These are phyloP conservation scores for Groenewaldozyma sp. DNA, from an alignment of 1,139 yeast genomes.

Conservation along the genomic window DNA sequence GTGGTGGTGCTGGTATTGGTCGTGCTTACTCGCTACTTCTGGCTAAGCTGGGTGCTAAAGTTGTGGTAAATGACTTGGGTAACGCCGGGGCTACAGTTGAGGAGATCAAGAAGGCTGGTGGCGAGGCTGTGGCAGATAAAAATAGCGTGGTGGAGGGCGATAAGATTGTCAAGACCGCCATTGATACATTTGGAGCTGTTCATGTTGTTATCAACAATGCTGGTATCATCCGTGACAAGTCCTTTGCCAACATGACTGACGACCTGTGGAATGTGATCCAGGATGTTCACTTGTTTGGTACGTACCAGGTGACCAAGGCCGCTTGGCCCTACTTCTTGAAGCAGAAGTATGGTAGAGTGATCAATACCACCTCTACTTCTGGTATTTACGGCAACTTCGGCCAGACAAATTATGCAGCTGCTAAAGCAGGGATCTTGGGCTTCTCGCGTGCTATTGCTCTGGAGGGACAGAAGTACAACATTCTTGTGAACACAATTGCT, in stretches of 20 bases:
- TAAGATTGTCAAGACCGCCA: constrained; percentile 68
- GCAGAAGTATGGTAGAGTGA: constrained; percentile 72
- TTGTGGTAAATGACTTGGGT: constrained; percentile 85
- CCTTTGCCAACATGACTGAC: constrained; percentile 76
- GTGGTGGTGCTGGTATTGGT: constrained; percentile 95
- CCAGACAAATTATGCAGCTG: constrained; percentile 92
- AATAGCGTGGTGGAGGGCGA: constrained; percentile 75
- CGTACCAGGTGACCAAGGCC: constrained; percentile 73
- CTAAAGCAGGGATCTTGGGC: constrained; percentile 84
- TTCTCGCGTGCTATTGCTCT: constrained; percentile 77
- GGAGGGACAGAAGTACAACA: constrained; percentile 77
- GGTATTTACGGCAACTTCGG: constrained; percentile 98
- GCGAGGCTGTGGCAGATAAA: constrained; percentile 78
- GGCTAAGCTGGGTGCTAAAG: constrained; percentile 91
- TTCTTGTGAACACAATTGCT: constrained; percentile 75
- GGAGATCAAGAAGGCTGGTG: constrained; percentile 70
- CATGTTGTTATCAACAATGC: constrained; percentile 89
- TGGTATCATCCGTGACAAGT: constrained; percentile 86
- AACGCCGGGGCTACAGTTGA: constrained; percentile 61
- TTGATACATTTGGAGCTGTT: constrained; percentile 70
- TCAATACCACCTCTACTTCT: constrained; percentile 89
- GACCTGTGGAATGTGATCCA: constrained; percentile 77
- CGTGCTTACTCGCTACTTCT: constrained; percentile 77
- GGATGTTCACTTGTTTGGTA: constrained; percentile 75
- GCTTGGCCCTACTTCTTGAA: constrained; percentile 87